phyloP scores from a whole-genome alignment of 352 stramenopile genomes.

The Phytophthora pisi region DNA sequence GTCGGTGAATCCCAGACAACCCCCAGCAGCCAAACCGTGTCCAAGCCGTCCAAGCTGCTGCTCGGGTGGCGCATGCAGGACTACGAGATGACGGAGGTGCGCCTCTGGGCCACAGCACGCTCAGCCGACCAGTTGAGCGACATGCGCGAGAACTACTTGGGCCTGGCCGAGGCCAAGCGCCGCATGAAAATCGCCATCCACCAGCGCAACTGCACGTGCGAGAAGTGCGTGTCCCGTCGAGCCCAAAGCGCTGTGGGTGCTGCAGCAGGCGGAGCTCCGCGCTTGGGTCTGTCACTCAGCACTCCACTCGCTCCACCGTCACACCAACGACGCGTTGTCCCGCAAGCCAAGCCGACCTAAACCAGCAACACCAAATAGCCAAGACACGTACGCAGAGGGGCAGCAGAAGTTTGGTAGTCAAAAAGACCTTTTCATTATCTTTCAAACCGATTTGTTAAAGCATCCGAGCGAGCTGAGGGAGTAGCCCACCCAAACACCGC shows the following conservation, averaged over 20 bases:
- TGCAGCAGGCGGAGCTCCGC: slow-evolving; percentile 12
- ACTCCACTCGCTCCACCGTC: slow-evolving; percentile 57
- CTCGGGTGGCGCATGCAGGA: slow-evolving; percentile 55
- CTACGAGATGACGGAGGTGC: slow-evolving; percentile 79
- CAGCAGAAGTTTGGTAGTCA: slow-evolving; percentile 17
- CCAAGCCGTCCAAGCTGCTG: slow-evolving; percentile 51
- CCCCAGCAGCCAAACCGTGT: slow-evolving; percentile 43
- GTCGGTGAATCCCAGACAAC: slow-evolving; percentile 55
- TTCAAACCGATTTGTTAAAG: slow-evolving; percentile 64
- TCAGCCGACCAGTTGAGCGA: slow-evolving; percentile 77
- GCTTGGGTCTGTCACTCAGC: slow-evolving; percentile 32
- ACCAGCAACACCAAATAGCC: too few species aligned
- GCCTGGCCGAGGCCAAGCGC: slow-evolving; percentile 80
- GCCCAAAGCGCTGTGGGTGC: slow-evolving; percentile 40
- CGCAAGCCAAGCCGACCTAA: slow-evolving; percentile 34
- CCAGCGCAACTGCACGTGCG: slow-evolving; percentile 80
- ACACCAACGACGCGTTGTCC: slow-evolving; percentile 44
- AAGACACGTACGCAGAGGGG: not conserved
- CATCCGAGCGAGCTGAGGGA: slow-evolving; percentile 20
- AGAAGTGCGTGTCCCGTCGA: slow-evolving; percentile 72
- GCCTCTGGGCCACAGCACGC: slow-evolving; percentile 75
- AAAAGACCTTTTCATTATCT: slow-evolving; percentile 49
- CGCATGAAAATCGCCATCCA: slow-evolving; percentile 88
- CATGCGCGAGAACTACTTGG: slow-evolving; percentile 90
- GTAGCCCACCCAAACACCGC: slow-evolving; percentile 18